These are phyloP conservation scores for Cordyceps pruinosa DNA, from an alignment of 2,329 filamentous ascomycete species.

Conservation along the genomic window DNA sequence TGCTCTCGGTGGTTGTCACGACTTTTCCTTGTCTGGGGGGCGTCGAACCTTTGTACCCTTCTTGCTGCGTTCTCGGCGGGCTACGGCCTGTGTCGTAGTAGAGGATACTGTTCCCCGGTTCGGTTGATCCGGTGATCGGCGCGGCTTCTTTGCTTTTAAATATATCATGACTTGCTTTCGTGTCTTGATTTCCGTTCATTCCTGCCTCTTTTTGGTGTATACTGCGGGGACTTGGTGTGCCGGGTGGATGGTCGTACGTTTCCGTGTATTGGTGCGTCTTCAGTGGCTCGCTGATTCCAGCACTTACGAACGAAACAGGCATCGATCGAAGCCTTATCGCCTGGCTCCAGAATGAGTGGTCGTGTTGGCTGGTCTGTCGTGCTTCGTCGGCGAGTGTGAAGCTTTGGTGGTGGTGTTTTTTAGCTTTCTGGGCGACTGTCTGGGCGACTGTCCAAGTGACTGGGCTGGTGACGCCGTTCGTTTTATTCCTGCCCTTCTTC, in stretches of 20 bases:
- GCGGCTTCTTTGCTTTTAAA: neutral
- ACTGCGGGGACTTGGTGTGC: neutral
- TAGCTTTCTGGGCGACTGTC: neutral
- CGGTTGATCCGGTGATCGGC: neutral
- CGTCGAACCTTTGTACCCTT: neutral
- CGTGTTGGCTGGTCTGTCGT: constrained; percentile 17
- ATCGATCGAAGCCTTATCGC: constrained; percentile 38
- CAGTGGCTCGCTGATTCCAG: constrained; percentile 45
- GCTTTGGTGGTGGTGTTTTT: neutral
- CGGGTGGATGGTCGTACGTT: constrained; percentile 23
- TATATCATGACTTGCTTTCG: constrained; percentile 16
- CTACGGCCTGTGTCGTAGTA: constrained; percentile 29
- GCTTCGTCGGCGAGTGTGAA: constrained; percentile 21
- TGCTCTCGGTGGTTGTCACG: constrained; percentile 14
- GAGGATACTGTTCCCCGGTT: constrained; percentile 21
- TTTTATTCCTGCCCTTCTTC: neutral
- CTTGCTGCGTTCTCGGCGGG: neutral
- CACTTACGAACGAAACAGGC: constrained; percentile 47
- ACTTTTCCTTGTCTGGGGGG: neutral
- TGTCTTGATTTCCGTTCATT: constrained; percentile 15
- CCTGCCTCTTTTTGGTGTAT: constrained; percentile 15
- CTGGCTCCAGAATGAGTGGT: constrained; percentile 24
- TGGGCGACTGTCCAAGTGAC: no score
- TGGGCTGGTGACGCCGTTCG: neutral
- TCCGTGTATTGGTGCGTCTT: neutral